Evolutionary conservation across 129 eudicot species (phyloP).

Genomic region (Saussurea involucrata): DNA sequence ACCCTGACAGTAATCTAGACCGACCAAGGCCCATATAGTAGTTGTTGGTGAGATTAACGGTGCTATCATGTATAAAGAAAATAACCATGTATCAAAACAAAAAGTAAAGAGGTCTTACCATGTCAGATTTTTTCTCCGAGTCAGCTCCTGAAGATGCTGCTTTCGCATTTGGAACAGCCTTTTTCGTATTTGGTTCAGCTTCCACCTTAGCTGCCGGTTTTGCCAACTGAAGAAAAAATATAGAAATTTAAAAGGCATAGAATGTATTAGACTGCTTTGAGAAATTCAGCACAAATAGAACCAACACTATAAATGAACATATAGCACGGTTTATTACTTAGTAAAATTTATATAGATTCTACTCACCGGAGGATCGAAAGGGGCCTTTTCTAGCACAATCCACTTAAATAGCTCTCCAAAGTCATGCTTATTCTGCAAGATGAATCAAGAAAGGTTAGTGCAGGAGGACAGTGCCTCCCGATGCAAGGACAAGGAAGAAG

Average conservation of each 20-base stretch:
- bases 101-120: conserved; percentile 31
- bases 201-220: conserved; percentile 42
- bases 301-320: neutral
- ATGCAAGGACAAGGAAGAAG: neutral
- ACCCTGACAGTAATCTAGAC: neutral
- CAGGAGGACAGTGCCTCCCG: neutral
- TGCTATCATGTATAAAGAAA: neutral
- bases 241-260: neutral
- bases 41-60: neutral
- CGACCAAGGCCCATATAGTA: neutral
- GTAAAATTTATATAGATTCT: neutral
- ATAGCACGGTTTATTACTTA: neutral
- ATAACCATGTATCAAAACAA: neutral
- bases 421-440: conserved; percentile 54
- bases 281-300: neutral
- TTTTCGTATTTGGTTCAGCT: conserved; percentile 42
- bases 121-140: conserved; percentile 40
- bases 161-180: conserved; percentile 44
- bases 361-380: conserved; percentile 69
- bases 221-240: conserved; percentile 29
- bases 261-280: neutral
- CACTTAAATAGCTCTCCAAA: conserved; percentile 38
- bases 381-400: conserved; percentile 47
- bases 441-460: neutral
- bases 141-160: conserved; percentile 42